A percentile compares a stretch with the other conserved stretches of the same genome.
Conservation (phyloP, 2,329 filamentous ascomycete species). For the Zalaria obscura region DNA sequence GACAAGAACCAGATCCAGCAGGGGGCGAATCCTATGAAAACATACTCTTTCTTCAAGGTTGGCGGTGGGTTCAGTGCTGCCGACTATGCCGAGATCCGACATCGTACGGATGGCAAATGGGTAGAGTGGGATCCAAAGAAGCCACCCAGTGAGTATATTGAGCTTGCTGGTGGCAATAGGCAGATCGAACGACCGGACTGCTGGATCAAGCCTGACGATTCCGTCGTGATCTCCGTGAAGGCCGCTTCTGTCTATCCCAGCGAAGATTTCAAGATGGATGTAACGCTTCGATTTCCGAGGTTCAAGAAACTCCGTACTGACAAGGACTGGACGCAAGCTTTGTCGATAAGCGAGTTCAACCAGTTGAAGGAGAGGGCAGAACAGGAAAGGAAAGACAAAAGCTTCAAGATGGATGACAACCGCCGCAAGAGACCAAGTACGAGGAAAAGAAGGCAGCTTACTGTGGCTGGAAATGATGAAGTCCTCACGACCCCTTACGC, state of each 20-base stretch:
- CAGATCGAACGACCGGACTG: constrained; percentile 73
- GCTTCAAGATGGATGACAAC: constrained; percentile 55
- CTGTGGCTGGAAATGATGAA: constrained; percentile 57
- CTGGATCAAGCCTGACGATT: constrained; percentile 85
- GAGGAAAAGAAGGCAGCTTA: constrained; percentile 50
- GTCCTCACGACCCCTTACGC: constrained; percentile 37
- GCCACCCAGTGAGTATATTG: constrained; percentile 65
- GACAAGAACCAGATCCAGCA: constrained; percentile 51
- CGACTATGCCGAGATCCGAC: constrained; percentile 72
- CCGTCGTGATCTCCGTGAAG: constrained; percentile 77
- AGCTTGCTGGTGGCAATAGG: constrained; percentile 62
- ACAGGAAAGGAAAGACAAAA: constrained; percentile 56
- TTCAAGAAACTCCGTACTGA: constrained; percentile 75
- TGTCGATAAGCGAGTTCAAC: constrained; percentile 66
- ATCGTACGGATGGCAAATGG: constrained; percentile 87
- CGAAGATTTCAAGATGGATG: constrained; percentile 60
- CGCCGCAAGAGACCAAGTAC: constrained; percentile 50
- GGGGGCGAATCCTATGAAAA: constrained; percentile 52
- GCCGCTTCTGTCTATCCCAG: constrained; percentile 64
- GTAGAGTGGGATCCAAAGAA: constrained; percentile 63
- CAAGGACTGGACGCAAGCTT: constrained; percentile 66
- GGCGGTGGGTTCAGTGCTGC: constrained; percentile 80
- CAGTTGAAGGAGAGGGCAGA: constrained; percentile 56
- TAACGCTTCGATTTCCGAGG: constrained; percentile 80
- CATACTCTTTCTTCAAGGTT: constrained; percentile 92